These are phyloP conservation scores for Phytophthora multivora DNA, from an alignment of 352 stramenopile species.

Conservation along the genomic window DNA sequence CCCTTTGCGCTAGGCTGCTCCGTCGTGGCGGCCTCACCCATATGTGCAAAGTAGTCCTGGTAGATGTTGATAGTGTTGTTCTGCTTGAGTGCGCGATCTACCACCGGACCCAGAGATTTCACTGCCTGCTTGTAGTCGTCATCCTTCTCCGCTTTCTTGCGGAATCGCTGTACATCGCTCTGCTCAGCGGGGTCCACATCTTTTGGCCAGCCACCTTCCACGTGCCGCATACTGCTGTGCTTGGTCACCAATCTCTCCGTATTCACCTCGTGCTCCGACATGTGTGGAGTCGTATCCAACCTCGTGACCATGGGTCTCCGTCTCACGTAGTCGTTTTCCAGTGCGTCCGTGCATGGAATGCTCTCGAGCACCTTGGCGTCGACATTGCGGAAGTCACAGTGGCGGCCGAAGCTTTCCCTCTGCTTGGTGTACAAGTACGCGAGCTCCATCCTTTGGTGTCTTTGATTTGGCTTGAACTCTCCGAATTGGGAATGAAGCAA, in stretches of 20 bases:
- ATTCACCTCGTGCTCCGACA: slow-evolving; percentile 94
- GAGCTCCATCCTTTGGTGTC: slow-evolving; percentile 75
- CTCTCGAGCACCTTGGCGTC: slow-evolving; percentile 91
- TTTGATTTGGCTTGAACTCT: neutral
- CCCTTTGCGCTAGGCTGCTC: slow-evolving; percentile 97
- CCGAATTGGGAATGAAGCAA: slow-evolving; percentile 26
- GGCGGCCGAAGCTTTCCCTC: slow-evolving; percentile 92
- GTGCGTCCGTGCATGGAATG: slow-evolving; percentile 84
- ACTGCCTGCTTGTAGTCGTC: slow-evolving; percentile 96
- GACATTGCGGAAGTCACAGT: slow-evolving; percentile 92
- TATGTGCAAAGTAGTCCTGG: slow-evolving; percentile 95
- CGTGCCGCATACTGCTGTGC: slow-evolving; percentile 94
- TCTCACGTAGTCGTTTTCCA: slow-evolving; percentile 91
- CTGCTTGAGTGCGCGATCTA: slow-evolving; percentile 95
- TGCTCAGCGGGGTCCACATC: slow-evolving; percentile 97
- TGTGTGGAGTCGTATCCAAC: slow-evolving; percentile 91
- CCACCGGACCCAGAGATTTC: slow-evolving; percentile 92
- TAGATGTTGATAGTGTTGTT: slow-evolving; percentile 99
- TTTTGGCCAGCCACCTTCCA: slow-evolving; percentile 97
- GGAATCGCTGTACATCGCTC: slow-evolving; percentile 95
- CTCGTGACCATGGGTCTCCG: slow-evolving; percentile 86
- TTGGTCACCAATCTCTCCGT: slow-evolving; percentile 94
- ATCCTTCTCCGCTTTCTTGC: slow-evolving; percentile 98
- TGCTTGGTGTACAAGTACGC: slow-evolving; percentile 92
- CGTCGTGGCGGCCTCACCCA: slow-evolving; percentile 91